phyloP scores from a whole-genome alignment of 768 basidiomycete species.

The Russula sp. region DNA sequence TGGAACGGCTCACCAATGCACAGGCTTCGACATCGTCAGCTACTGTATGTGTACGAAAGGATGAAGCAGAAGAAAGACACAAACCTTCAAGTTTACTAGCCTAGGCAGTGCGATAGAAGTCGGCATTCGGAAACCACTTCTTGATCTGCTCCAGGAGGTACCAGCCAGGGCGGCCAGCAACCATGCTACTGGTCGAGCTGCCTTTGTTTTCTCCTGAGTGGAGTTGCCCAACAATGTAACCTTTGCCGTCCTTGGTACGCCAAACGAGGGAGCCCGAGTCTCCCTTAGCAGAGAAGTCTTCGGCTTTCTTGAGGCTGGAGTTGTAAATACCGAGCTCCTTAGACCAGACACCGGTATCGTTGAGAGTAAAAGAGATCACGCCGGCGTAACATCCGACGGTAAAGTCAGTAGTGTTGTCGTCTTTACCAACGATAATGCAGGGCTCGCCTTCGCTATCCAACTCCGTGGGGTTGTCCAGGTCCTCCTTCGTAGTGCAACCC shows the following conservation, averaged over 20 bases:
- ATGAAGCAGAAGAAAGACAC: conserved; percentile 6
- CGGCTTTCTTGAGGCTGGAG: not conserved
- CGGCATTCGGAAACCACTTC: not conserved
- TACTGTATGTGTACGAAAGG: conserved; percentile 7
- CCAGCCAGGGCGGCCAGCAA: too few relatives aligned
- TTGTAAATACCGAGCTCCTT: conserved; percentile 9
- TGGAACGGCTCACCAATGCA: too few relatives aligned
- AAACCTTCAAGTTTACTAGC: conserved; percentile 3
- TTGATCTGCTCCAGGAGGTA: not conserved
- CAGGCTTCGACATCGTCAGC: not conserved
- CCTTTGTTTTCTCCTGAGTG: conserved; percentile 1
- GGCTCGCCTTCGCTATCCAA: conserved; percentile 1
- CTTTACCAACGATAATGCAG: conserved; percentile 6
- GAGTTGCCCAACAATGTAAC: conserved; percentile 6
- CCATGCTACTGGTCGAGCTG: too few relatives aligned
- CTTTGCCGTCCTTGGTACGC: not conserved
- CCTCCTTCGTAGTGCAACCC: not conserved
- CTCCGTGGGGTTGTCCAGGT: not conserved
- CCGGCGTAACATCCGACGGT: conserved; percentile 6
- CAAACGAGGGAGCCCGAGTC: conserved; percentile 10
- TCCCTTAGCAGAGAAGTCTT: not conserved
- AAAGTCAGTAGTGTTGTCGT: not conserved
- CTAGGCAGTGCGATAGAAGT: conserved; percentile 10
- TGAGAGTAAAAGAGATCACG: not conserved
- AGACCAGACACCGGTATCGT: not conserved